These are phyloP conservation scores for Colletotrichum camelliae DNA, from an alignment of 2,329 filamentous ascomycete species.

Conservation along the genomic window DNA sequence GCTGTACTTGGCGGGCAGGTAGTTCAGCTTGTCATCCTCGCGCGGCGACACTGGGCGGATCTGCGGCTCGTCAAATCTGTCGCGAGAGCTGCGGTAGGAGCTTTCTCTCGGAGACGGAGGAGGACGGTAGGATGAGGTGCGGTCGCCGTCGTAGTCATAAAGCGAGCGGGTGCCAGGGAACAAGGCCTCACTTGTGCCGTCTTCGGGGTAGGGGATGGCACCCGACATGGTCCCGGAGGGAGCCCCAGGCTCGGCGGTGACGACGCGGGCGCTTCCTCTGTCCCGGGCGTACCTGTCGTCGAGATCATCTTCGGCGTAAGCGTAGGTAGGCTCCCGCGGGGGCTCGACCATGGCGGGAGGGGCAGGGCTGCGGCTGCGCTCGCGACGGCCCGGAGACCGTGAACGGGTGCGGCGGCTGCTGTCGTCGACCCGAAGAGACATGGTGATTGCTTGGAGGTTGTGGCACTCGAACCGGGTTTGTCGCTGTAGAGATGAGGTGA, in stretches of 20 bases:
- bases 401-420: slow-evolving; percentile 50
- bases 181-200: slow-evolving; percentile 37
- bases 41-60: slow-evolving; percentile 24
- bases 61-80: slow-evolving; percentile 32
- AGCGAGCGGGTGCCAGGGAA: slow-evolving; percentile 39
- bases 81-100: slow-evolving; percentile 41
- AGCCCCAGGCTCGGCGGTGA: slow-evolving; percentile 17
- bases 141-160: slow-evolving; percentile 45
- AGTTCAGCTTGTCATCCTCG: slow-evolving; percentile 46
- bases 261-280: slow-evolving; percentile 16
- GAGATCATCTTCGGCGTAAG: slow-evolving; percentile 47
- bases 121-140: slow-evolving; percentile 34
- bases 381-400: slow-evolving; percentile 49
- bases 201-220: slow-evolving; percentile 45
- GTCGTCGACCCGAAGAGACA: slow-evolving; percentile 59
- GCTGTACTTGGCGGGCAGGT: slow-evolving; percentile 54
- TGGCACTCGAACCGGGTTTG: slow-evolving; percentile 7
- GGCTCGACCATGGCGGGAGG: slow-evolving; percentile 39
- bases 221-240: slow-evolving; percentile 14
- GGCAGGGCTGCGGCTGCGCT: slow-evolving; percentile 38
- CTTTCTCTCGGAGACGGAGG: slow-evolving; percentile 39
- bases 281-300: slow-evolving; percentile 36
- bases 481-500: slow-evolving; percentile 5
- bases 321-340: slow-evolving; percentile 46
- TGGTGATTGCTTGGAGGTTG: slow-evolving; percentile 30